Percentiles rank a stretch among this genome's conserved stretches.
These are phyloP conservation scores for Mycena galopus DNA, from an alignment of 768 basidiomycete species.

Conservation along the genomic window DNA sequence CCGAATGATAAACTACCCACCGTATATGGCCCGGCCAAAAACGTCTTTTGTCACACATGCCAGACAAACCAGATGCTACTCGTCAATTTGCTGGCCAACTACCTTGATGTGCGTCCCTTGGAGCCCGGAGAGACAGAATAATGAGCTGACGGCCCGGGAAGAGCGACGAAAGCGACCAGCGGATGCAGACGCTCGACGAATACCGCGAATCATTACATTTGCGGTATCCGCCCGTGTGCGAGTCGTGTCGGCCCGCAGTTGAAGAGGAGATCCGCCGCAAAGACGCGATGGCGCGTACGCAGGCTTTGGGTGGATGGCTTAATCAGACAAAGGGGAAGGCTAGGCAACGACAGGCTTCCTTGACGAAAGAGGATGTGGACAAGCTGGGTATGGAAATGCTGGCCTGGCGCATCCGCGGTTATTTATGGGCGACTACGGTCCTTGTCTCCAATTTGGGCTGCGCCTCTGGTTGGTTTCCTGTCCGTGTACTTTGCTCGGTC, in stretches of 20 bases:
- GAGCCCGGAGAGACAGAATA: background rate
- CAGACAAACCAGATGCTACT: constrained; percentile 94
- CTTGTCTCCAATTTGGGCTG: constrained; percentile 57
- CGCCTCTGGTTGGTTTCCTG: constrained; percentile 57
- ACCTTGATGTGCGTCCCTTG: constrained; percentile 80
- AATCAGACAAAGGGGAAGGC: constrained; percentile 76
- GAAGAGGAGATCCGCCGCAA: constrained; percentile 85
- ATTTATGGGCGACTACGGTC: constrained; percentile 70
- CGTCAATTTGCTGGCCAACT: constrained; percentile 89
- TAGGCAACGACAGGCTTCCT: constrained; percentile 62
- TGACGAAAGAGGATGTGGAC: constrained; percentile 55
- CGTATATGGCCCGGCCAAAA: constrained; percentile 65
- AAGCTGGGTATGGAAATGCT: constrained; percentile 63
- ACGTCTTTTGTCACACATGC: constrained; percentile 89
- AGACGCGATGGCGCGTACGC: constrained; percentile 85
- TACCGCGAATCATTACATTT: constrained; percentile 82
- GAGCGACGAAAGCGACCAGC: constrained; percentile 79
- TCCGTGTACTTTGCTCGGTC: background rate
- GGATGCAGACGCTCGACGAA: constrained; percentile 73
- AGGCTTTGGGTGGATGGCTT: constrained; percentile 80
- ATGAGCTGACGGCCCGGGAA: constrained; percentile 45
- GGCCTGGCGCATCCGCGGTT: constrained; percentile 79
- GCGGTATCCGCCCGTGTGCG: constrained; percentile 92
- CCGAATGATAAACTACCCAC: constrained; percentile 79
- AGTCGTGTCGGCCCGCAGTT: constrained; percentile 79